These are phyloP conservation scores for Penicillium sp. DNA, from an alignment of 2,329 filamentous ascomycete genomes.

Conservation along the genomic window DNA sequence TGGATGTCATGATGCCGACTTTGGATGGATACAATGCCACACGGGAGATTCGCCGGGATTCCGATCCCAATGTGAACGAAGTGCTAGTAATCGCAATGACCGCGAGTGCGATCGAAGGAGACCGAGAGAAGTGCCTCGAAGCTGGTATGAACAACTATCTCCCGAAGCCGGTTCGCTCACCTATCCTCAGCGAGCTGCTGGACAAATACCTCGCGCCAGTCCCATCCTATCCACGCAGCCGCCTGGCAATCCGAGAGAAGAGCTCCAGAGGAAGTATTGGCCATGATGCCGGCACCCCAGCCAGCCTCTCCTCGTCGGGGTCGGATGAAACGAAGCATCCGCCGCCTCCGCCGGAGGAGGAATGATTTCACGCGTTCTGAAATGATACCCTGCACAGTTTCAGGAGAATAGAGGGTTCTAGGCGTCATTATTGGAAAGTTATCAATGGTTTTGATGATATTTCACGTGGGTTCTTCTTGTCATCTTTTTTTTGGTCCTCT, in stretches of 20 bases:
- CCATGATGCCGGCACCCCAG: slow-evolving; percentile 25
- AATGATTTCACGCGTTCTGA: slow-evolving; percentile 18
- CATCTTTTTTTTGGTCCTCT: not conserved
- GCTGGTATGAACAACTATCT: slow-evolving; percentile 98
- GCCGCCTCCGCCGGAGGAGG: slow-evolving; percentile 17
- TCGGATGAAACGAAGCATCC: slow-evolving; percentile 25
- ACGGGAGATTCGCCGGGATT: slow-evolving; percentile 72
- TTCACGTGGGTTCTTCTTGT: not conserved
- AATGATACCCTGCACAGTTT: slow-evolving; percentile 24
- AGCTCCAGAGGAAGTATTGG: slow-evolving; percentile 29
- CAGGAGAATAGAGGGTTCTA: slow-evolving; percentile 12
- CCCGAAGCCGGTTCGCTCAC: slow-evolving; percentile 88
- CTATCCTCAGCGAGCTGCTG: slow-evolving; percentile 80
- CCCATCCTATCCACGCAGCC: slow-evolving; percentile 36
- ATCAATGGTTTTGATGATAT: slow-evolving; percentile 1
- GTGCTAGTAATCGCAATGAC: slow-evolving; percentile 98
- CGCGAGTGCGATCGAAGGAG: slow-evolving; percentile 87
- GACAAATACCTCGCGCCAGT: slow-evolving; percentile 61
- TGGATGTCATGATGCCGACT: slow-evolving; percentile 96
- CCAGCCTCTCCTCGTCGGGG: slow-evolving; percentile 27
- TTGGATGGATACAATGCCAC: slow-evolving; percentile 92
- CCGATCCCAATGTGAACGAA: slow-evolving; percentile 71
- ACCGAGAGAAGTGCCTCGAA: slow-evolving; percentile 91
- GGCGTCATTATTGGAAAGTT: slow-evolving; percentile 14
- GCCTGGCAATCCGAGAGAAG: slow-evolving; percentile 32